These are phyloP conservation scores for Haplosporangium sp. DNA, from an alignment of 371 early-diverging fungal genomes.

Conservation along the genomic window DNA sequence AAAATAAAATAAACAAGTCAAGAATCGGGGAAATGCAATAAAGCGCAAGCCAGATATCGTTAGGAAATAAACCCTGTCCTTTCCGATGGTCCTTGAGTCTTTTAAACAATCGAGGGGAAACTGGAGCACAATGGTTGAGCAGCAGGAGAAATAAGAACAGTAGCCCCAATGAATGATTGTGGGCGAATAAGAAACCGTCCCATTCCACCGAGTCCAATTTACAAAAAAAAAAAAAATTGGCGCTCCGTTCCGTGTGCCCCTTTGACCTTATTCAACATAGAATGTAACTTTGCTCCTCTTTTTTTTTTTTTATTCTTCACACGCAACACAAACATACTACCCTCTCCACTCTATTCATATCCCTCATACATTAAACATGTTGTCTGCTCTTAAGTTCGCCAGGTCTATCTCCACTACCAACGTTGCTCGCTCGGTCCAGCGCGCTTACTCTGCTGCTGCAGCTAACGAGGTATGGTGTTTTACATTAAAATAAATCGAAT, in stretches of 20 bases:
- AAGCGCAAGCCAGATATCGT: not conserved
- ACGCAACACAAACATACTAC: not conserved
- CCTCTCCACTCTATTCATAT: not conserved
- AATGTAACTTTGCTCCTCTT: slow-evolving; percentile 4
- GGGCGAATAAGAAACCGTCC: slow-evolving; percentile 8
- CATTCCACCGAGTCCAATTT: slow-evolving; percentile 51
- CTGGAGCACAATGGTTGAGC: not conserved
- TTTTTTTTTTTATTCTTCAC: slow-evolving; percentile 2
- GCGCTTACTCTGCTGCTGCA: slow-evolving; percentile 51
- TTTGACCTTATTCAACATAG: not conserved
- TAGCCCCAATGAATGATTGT: too few relatives aligned
- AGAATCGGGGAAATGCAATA: not conserved
- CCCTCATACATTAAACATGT: slow-evolving; percentile 13
- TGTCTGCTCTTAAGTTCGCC: slow-evolving; percentile 46
- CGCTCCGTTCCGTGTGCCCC: slow-evolving; percentile 5
- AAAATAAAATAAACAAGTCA: slow-evolving; percentile 6
- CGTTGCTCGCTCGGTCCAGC: slow-evolving; percentile 43
- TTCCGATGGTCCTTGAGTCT: not conserved
- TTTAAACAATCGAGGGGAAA: not conserved
- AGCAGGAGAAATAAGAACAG: not conserved
- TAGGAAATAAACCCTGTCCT: not conserved
- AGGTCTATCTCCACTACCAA: slow-evolving; percentile 32
- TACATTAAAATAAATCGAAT: not conserved
- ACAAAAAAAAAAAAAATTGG: slow-evolving; percentile 35
- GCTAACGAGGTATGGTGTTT: slow-evolving; percentile 38